Base-by-base conservation (phyloP, 2,329 filamentous ascomycete genomes). In the Pseudogymnoascus sp. region DNA sequence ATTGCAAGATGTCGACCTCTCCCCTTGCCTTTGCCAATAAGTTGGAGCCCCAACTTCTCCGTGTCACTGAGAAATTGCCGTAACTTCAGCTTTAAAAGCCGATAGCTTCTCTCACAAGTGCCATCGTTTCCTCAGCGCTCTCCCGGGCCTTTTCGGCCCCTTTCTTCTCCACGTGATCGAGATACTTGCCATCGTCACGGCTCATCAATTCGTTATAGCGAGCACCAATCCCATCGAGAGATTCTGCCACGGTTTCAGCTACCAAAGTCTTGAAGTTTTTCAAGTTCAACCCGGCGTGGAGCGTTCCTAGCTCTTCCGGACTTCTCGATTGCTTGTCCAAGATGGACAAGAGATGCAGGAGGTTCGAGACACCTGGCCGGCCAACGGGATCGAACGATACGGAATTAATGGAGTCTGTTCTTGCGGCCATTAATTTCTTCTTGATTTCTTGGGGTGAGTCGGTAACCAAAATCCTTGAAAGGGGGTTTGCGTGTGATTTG, bases 331-430 rank as follows among this genome's bases (percentile, higher is more conserved):
- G 69, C 3, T 73, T 68, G 63, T 87, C 83, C 69, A 93, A 85
- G 67, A 90, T 84, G 23, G 86, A 86, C n/a, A 93, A 77, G 14
- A 99, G 84, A 64, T 92, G 86, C 1, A 99, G 77, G 11, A 99
- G 79, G 73, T 98, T 99, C 10, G 93, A 87, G 3, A 99, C 89
- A 0, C 92, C 95, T 0, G 93, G 93, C 23, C 95, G 82, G 0
- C 69, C 71, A 0, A 74, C 71, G 0, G 86, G 86, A 67, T 96
- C 87, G 74, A 95, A 97, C 0, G 85, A 86, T 43, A 97, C 84
- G 1, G 77, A 76, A 2, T 83, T 81, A 0, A 76, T 68, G 0
- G 85, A 88, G 75, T 99, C 95, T 1, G 95, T 98, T 34, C 92
- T 74, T 6, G 95, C 91, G 6, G 79, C 76, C 68, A 81, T 85